Base-by-base conservation (phyloP, 495 filamentous ascomycete genomes). In the Xylaria palmicola region DNA sequence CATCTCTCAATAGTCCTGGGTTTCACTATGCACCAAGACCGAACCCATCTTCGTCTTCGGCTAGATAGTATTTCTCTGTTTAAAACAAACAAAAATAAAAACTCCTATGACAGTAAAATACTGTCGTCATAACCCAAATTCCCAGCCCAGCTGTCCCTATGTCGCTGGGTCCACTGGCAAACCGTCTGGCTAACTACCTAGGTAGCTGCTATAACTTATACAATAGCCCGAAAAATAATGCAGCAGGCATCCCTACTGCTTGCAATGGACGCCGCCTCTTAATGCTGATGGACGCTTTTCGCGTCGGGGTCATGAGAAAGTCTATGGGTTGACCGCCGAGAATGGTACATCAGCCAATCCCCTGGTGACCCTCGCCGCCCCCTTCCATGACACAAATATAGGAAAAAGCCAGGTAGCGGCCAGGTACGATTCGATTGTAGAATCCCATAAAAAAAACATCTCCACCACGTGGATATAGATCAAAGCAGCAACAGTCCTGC, bases 91-190 rank as follows among this genome's bases (percentile, higher is more conserved):
- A n/a, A n/a, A n/a, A n/a, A n/a, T n/a, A n/a, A n/a, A 26, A 52
- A 22, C 57, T 41, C 45, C 39, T 34, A 29, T 50, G 55, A 45
- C 29, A 48, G 59, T 55, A 45, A 40, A 54, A 47, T 20, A 29
- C 32, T 39, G 40, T 61, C 50, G 40, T 63, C 63, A 65, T 65
- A 52, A 29, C 62, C 59, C 43, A 32, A 68, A 68, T 57, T 59
- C 66, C 56, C 63, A 68, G 65, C 45, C 62, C 68, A 65, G 68
- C 66, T 71, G 66, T 63, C 59, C 51, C 66, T 65, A 53, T 62
- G 52, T 58, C 53, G 53, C 32, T 55, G 56, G 44, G 49, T 39
- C 49, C 57, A 58, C 39, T 57, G 53, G 56, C 36, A 34, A 59
- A 47, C 53, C 30, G 53, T 47, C 30, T 32, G 50, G 41, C 22